Percentiles rank a stretch among this genome's conserved stretches.
Evolutionary conservation across 2,329 filamentous ascomycete genomes (phyloP).

Genomic region (Penicillium sp.): DNA sequence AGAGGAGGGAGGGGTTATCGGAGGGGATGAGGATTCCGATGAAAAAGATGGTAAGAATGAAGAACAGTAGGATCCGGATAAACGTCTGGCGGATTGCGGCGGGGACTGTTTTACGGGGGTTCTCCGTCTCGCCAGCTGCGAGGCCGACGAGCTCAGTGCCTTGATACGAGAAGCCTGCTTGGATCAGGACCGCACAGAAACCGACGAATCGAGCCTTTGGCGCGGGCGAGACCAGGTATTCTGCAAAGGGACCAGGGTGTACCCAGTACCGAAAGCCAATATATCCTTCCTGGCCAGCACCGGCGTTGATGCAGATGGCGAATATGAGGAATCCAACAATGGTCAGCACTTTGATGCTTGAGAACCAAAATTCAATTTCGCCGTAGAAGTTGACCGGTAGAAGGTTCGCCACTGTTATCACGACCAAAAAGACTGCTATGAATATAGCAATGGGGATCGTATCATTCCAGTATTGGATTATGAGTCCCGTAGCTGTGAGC

Average conservation of each 20-base stretch:
- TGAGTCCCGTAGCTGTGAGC: conserved; percentile 71
- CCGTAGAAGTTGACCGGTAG: conserved; percentile 74
- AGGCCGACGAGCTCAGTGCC: conserved; percentile 79
- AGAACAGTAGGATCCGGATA: conserved; percentile 70
- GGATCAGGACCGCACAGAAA: conserved; percentile 58
- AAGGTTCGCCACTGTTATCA: conserved; percentile 72
- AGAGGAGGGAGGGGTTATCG: conserved; percentile 58
- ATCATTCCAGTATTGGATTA: conserved; percentile 75
- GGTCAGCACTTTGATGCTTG: conserved; percentile 75
- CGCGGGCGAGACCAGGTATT: conserved; percentile 46
- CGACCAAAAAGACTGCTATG: conserved; percentile 73
- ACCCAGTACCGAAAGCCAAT: conserved; percentile 76
- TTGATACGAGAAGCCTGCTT: conserved; percentile 48
- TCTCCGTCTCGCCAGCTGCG: conserved; percentile 74
- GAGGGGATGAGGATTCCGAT: conserved; percentile 72
- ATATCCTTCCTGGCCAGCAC: conserved; percentile 69
- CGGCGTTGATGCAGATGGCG: conserved; percentile 74
- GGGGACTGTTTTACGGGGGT: conserved; percentile 54
- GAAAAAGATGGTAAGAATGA: conserved; percentile 58
- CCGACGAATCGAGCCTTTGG: conserved; percentile 64
- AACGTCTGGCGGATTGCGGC: conserved; percentile 72
- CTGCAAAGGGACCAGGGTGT: conserved; percentile 69
- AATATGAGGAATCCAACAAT: conserved; percentile 78
- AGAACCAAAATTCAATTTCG: conserved; percentile 79
- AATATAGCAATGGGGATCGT: conserved; percentile 70